Base-by-base conservation (phyloP, 768 basidiomycete genomes). In the Lentinula detonsa region DNA sequence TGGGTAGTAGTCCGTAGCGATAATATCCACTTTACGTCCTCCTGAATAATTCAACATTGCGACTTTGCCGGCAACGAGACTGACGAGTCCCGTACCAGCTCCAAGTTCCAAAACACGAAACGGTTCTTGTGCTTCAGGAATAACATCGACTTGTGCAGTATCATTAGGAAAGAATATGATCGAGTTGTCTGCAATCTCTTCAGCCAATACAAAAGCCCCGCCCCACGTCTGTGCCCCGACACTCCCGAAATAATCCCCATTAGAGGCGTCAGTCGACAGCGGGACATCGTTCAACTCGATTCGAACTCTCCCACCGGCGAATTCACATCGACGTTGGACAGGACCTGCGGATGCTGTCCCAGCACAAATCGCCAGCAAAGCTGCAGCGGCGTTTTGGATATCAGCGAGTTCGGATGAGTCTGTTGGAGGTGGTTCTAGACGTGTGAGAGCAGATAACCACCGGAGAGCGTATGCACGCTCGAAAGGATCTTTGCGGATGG, bases 221-320 rank as follows among this genome's bases (percentile, higher is more conserved):
- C 91, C 92, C 93, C 93, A 95, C 0, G 92, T 95, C 73, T 94
- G 93, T 31, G 91, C 86, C 1, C 93, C 93, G 16, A 93, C 85
- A 59, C 85, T 88, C 11, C 76, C 73, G 63, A 84, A 87, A 65
- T 91, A 87, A n/a, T 78, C 73, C 4, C 49, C 59, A 49, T 51
- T 43, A n/a, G 48, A 40, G 9, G 57, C 45, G 33, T 48, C 35
- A 4, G 57, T 37, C 11, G 57, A 59, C 10, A 60, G 23, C 6
- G 90, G 84, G 1, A 85, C 79, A 69, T 94, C 93, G 34, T 76
- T 85, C 53, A 95, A 66, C 56, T 75, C 68, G 10, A 89, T 73
- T 10, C 72, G 63, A 10, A 80, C 63, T 49, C 61, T 60, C 61
- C 40, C 50, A 28, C 67, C 62, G 0, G 65, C 64, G 59, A 91